Evolutionary conservation across 805 yeast genomes (phyloP).

Genomic region (Saturnispora gosingensis): DNA sequence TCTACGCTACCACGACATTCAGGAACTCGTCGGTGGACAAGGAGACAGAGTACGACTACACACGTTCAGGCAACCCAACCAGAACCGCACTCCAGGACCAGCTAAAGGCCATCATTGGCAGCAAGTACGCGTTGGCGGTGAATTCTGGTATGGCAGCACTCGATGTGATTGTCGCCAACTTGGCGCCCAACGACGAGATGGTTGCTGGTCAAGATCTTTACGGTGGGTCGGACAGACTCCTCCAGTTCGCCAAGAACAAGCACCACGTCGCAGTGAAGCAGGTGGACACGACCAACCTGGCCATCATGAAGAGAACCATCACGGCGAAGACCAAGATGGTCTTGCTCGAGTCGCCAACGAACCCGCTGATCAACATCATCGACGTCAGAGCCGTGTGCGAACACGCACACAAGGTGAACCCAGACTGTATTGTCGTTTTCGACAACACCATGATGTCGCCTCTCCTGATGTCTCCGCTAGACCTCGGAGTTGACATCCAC

Average conservation of each 20-base stretch:
- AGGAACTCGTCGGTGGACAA: constrained; percentile 65
- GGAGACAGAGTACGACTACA: constrained; percentile 56
- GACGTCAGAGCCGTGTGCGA: constrained; percentile 63
- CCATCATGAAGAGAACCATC: constrained; percentile 48
- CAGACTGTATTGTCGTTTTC: constrained; percentile 66
- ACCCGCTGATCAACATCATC: constrained; percentile 82
- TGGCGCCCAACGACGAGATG: constrained; percentile 79
- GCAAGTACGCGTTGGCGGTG: constrained; percentile 71
- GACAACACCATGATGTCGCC: constrained; percentile 99
- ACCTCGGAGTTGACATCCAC: constrained; percentile 81
- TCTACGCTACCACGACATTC: constrained; percentile 92
- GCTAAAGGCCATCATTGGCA: constrained; percentile 67
- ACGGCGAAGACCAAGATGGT: constrained; percentile 59
- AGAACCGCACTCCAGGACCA: constrained; percentile 73
- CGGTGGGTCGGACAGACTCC: constrained; percentile 86
- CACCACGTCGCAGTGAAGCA: constrained; percentile 62
- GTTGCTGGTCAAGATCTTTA: constrained; percentile 92
- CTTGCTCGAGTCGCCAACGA: constrained; percentile 85
- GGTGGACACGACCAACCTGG: constrained; percentile 71
- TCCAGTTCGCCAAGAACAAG: constrained; percentile 58
- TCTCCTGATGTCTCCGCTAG: constrained; percentile 71
- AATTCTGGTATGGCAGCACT: constrained; percentile 90
- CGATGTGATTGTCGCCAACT: constrained; percentile 64
- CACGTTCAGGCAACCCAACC: constrained; percentile 92
- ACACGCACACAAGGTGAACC: constrained; percentile 57